These are phyloP conservation scores for Auricularia heimuer DNA, from an alignment of 768 basidiomycete species.

Conservation along the genomic window DNA sequence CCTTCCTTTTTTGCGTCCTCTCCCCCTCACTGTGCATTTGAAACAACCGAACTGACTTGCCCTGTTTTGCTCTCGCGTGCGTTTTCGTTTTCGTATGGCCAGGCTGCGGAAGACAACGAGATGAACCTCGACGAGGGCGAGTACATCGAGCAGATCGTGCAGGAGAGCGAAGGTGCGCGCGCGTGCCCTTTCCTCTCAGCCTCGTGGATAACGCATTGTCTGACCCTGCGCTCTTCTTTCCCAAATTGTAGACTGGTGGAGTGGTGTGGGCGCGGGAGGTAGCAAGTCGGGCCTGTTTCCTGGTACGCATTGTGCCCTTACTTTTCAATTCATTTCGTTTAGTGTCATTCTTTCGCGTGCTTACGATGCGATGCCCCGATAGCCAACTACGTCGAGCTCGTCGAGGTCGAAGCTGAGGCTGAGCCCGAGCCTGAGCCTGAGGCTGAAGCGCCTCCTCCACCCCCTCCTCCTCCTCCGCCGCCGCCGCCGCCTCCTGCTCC, in stretches of 20 bases:
- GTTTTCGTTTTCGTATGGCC: not conserved
- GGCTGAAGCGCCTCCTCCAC: slow-evolving; percentile 29
- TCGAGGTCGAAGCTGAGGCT: slow-evolving; percentile 34
- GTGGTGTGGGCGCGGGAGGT: slow-evolving; percentile 58
- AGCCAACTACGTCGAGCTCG: slow-evolving; percentile 83
- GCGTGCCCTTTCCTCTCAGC: not conserved
- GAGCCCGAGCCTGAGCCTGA: slow-evolving; percentile 21
- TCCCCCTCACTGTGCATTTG: not conserved
- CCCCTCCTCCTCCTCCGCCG: slow-evolving; percentile 38
- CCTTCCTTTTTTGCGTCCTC: not conserved
- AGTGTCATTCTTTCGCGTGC: not conserved
- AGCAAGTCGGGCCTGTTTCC: slow-evolving; percentile 75
- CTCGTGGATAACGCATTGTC: not conserved
- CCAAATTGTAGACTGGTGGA: slow-evolving; percentile 64
- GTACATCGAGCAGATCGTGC: slow-evolving; percentile 70
- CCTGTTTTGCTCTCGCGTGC: not conserved
- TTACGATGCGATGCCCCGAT: not conserved
- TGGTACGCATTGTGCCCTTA: slow-evolving; percentile 30
- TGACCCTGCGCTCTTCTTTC: not conserved
- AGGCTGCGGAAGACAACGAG: slow-evolving; percentile 84
- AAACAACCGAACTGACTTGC: not conserved
- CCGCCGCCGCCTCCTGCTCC: slow-evolving; percentile 32
- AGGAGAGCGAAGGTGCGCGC: slow-evolving; percentile 55
- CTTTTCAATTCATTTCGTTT: not conserved
- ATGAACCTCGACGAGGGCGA: slow-evolving; percentile 74